Percentiles rank a stretch among this genome's conserved stretches.
phyloP scores from a whole-genome alignment of 2,329 filamentous ascomycete genomes.

The Epichloe aotearoae region DNA sequence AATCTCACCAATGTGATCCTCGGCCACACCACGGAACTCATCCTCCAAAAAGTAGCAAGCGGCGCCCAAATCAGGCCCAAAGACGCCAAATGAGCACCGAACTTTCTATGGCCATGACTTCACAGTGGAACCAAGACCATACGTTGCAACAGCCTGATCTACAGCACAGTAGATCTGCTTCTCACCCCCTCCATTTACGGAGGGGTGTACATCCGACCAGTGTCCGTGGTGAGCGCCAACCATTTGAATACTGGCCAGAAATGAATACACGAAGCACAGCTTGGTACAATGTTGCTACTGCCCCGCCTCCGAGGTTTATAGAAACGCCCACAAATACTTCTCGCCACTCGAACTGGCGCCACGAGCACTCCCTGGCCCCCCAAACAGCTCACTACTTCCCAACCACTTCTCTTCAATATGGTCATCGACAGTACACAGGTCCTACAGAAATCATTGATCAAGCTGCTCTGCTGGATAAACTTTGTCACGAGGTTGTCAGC shows the following conservation, averaged over 20 bases:
- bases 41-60: slow-evolving; percentile 6
- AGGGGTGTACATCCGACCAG: neutral
- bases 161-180: neutral
- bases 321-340: neutral
- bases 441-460: slow-evolving; percentile 37
- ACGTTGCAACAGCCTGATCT: neutral
- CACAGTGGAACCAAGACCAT: slow-evolving; percentile 11
- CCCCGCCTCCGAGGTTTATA: neutral
- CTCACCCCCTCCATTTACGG: neutral
- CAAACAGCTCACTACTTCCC: neutral
- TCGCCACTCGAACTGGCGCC: neutral
- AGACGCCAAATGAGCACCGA: slow-evolving; percentile 49
- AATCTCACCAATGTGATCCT: neutral
- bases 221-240: neutral
- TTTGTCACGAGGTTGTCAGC: slow-evolving; percentile 33
- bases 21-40: slow-evolving; percentile 8
- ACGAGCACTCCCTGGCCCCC: neutral
- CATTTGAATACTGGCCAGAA: neutral
- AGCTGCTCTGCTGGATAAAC: slow-evolving; percentile 32
- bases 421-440: slow-evolving; percentile 19
- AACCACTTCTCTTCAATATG: slow-evolving; percentile 14
- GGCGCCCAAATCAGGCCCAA: slow-evolving; percentile 42
- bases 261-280: neutral
- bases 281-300: neutral
- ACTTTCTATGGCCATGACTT: slow-evolving; percentile 41